Percentiles rank a stretch among this genome's conserved stretches.
Evolutionary conservation across 805 yeast genomes (phyloP).

Genomic region (Cyberlindnera maritima): DNA sequence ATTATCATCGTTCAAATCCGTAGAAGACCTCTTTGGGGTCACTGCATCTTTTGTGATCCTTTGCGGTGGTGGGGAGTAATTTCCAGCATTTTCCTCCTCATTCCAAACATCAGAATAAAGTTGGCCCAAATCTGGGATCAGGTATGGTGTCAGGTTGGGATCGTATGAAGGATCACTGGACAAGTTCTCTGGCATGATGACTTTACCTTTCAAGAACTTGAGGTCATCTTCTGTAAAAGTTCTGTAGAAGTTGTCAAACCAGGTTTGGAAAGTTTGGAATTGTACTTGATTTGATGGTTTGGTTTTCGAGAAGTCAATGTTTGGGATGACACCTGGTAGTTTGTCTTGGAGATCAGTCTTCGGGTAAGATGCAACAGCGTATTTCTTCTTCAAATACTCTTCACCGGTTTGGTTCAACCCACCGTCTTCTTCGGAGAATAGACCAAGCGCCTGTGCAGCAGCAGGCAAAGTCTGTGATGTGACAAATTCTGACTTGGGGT

Average conservation of each 20-base stretch:
- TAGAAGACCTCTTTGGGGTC: constrained; percentile 59
- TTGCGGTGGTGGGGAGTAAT: constrained; percentile 47
- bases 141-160: constrained; percentile 66
- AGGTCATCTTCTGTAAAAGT: constrained; percentile 78
- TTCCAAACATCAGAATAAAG: constrained; percentile 83
- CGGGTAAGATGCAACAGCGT: constrained; percentile 91
- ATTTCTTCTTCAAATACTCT: constrained; percentile 70
- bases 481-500: constrained; percentile 77
- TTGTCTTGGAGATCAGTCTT: constrained; percentile 66
- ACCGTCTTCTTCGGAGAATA: constrained; percentile 56
- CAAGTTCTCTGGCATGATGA: constrained; percentile 50
- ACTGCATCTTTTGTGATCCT: constrained; percentile 38
- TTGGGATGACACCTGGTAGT: constrained; percentile 87
- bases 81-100: constrained; percentile 65
- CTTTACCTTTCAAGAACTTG: constrained; percentile 61
- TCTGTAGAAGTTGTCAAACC: constrained; percentile 82
- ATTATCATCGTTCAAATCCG: constrained; percentile 53
- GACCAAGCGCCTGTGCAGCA: constrained; percentile 60
- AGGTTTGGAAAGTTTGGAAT: constrained; percentile 80
- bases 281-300: constrained; percentile 92
- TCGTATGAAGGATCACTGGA: constrained; percentile 49
- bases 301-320: constrained; percentile 76
- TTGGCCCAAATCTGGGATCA: constrained; percentile 84
- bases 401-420: constrained; percentile 66
- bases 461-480: constrained; percentile 65